These are phyloP conservation scores for Oldenlandia corymbosa DNA, from an alignment of 257 asterid species.

Conservation along the genomic window DNA sequence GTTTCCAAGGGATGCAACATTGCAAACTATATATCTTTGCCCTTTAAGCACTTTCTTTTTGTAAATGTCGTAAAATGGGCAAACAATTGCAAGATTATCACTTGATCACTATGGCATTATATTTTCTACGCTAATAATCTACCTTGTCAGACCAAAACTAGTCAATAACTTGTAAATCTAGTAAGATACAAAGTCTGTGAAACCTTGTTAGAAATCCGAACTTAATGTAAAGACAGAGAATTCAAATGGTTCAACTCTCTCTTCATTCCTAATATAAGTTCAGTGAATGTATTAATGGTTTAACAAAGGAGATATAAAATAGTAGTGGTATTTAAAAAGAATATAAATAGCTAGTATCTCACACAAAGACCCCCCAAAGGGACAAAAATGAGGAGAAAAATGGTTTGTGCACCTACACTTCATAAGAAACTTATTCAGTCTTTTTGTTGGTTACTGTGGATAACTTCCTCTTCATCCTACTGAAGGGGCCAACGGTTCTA, in stretches of 20 bases:
- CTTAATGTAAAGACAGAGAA: background rate
- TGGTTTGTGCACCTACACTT: background rate
- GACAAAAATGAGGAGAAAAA: background rate
- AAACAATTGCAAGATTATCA: no score
- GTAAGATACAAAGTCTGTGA: no score
- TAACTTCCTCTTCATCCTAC: conserved; percentile 79
- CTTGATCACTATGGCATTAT: no score
- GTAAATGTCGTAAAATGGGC: no score
- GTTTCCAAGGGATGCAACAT: no score
- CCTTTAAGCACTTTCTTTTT: no score
- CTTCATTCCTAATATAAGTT: background rate
- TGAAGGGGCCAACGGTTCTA: conserved; percentile 72
- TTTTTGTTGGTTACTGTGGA: conserved; percentile 36
- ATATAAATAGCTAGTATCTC: background rate
- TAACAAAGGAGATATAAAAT: background rate
- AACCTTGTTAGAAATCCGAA: no score
- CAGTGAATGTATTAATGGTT: background rate
- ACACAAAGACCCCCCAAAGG: background rate
- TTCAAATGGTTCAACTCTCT: background rate
- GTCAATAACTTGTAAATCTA: no score
- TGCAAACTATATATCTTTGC: no score
- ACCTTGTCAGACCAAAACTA: no score
- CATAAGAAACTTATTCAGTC: conserved; percentile 32
- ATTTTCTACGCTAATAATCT: no score
- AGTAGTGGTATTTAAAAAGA: background rate